These are phyloP conservation scores for Amaranthus cruentus DNA, from an alignment of 148 eudicot species.

Conservation along the genomic window DNA sequence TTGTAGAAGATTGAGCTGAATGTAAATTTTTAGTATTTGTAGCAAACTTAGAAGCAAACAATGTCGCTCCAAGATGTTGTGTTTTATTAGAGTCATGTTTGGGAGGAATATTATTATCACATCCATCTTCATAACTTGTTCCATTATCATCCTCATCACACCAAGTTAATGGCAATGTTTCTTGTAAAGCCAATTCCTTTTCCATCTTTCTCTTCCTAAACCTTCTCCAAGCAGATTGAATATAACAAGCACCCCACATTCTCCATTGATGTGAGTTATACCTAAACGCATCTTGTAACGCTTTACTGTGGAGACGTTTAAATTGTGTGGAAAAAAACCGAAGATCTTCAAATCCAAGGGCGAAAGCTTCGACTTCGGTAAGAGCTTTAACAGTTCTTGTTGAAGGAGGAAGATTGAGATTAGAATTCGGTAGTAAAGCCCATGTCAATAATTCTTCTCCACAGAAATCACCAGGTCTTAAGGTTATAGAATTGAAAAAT, in stretches of 20 bases:
- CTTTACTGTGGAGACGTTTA: slow-evolving; percentile 81
- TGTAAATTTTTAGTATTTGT: slow-evolving; percentile 40
- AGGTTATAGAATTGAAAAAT: slow-evolving; percentile 69
- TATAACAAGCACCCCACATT: slow-evolving; percentile 74
- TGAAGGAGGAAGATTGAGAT: slow-evolving; percentile 56
- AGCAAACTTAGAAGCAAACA: slow-evolving; percentile 63
- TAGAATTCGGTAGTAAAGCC: slow-evolving; percentile 70
- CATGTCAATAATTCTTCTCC: slow-evolving; percentile 85
- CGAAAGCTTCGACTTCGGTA: slow-evolving; percentile 83
- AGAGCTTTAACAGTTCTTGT: slow-evolving; percentile 68
- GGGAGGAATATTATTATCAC: slow-evolving; percentile 9
- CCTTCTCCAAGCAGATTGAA: slow-evolving; percentile 81
- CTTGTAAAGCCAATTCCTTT: slow-evolving; percentile 46
- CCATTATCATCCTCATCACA: slow-evolving; percentile 5
- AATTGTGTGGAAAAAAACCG: slow-evolving; percentile 65
- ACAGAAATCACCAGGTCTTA: slow-evolving; percentile 80
- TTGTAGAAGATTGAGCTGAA: slow-evolving; percentile 20
- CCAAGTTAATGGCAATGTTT: slow-evolving; percentile 20
- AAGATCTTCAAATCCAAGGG: slow-evolving; percentile 80
- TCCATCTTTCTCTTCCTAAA: slow-evolving; percentile 40
- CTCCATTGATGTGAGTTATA: slow-evolving; percentile 92
- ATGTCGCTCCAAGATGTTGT: slow-evolving; percentile 50
- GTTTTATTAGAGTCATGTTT: neutral
- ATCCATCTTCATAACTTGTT: neutral
- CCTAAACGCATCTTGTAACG: slow-evolving; percentile 74